Percentiles rank a stretch among this genome's conserved stretches.
Conservation (phyloP, 352 stramenopile species). For the Pilasporangium apinafurcum region DNA sequence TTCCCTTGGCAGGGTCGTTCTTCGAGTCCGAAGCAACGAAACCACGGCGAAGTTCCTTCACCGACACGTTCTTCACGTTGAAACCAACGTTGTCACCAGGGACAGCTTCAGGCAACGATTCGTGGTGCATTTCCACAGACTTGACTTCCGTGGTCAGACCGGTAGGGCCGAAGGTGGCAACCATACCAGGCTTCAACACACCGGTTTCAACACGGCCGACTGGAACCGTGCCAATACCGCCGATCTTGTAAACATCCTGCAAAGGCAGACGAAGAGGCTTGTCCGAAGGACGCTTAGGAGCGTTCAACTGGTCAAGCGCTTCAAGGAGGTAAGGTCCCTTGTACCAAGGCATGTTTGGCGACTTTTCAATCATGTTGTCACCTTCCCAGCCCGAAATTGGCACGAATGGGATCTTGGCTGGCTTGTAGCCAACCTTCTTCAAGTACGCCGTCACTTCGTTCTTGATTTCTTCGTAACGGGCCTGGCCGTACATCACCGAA, state of each 20-base stretch:
- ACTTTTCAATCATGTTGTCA: conserved; percentile 97
- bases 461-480: conserved; percentile 94
- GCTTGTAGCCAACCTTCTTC: conserved; percentile 96
- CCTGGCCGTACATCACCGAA: conserved; percentile 90
- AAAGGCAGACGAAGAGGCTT: conserved; percentile 96
- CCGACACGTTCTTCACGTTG: conserved; percentile 94
- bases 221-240: conserved; percentile 95
- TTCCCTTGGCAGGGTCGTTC: conserved; percentile 85
- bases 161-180: conserved; percentile 86
- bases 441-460: conserved; percentile 89
- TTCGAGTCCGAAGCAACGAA: conserved; percentile 93
- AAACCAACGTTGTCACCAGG: conserved; percentile 97
- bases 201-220: conserved; percentile 96
- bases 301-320: conserved; percentile 87
- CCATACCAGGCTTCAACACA: conserved; percentile 93
- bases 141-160: conserved; percentile 92
- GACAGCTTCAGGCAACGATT: conserved; percentile 86
- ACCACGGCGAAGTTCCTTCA: conserved; percentile 93
- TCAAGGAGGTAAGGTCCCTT: conserved; percentile 89
- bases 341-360: conserved; percentile 96
- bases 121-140: conserved; percentile 97
- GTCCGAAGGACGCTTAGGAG: conserved; percentile 89
- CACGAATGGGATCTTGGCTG: conserved; percentile 93
- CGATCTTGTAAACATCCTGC: conserved; percentile 98
- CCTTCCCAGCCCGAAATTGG: conserved; percentile 95